Percentiles rank a stretch among this genome's conserved stretches.
Conservation (phyloP, 2,329 filamentous ascomycete genomes). For the Seiridium cupressi region DNA sequence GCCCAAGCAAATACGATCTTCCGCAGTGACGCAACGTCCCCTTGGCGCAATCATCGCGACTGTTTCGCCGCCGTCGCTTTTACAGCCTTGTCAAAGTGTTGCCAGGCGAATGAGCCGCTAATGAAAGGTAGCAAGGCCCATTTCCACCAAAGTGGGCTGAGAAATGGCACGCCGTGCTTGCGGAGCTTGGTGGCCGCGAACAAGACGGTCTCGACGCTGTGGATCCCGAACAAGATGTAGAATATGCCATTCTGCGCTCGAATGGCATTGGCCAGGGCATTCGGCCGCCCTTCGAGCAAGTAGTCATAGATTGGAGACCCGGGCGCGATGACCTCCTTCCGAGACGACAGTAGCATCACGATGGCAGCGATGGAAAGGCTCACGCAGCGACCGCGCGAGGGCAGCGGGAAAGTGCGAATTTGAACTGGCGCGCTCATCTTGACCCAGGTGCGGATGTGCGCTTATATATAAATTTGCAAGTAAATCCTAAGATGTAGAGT, state of each 20-base stretch:
- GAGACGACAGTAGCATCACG: conserved; percentile 2
- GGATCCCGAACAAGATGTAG: conserved; percentile 5
- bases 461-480: neutral
- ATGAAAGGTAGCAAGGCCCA: conserved; percentile 5
- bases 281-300: conserved; percentile 3
- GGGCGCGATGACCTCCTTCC: neutral
- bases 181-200: neutral
- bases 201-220: neutral
- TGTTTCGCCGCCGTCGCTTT: neutral
- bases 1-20: neutral
- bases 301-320: conserved; percentile 6
- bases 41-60: neutral
- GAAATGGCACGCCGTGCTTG: neutral
- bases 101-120: neutral
- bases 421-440: conserved; percentile 2
- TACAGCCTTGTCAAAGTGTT: neutral
- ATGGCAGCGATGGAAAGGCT: neutral
- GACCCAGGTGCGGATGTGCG: neutral
- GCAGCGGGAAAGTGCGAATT: neutral
- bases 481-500: too few relatives aligned
- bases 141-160: conserved; percentile 5
- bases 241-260: conserved; percentile 1
- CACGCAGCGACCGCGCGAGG: neutral
- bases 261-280: neutral
- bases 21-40: neutral